Evolutionary conservation across 192 early-diverging fungal species (phyloP), one percentile per base, ranked within the genome.

Genomic region (Coemansia sp.): DNA sequence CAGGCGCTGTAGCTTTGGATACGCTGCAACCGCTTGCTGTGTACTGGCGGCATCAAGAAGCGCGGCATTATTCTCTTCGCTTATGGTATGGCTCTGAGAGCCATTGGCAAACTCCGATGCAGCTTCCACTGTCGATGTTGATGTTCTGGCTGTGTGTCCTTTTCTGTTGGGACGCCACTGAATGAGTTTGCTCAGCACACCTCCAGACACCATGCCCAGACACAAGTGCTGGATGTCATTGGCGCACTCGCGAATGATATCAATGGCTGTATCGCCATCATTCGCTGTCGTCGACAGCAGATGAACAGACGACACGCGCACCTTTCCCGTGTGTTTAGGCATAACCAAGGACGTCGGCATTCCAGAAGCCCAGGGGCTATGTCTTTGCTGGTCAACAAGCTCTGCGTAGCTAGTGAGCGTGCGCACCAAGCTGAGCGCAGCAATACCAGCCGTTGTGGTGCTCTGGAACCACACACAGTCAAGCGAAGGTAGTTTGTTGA

Each of bases 131-230:
- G 28, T n/a, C 28, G 51, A 3, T 18, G 20, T 49, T n/a, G 30
- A 57, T 34, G 15, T 34, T 23, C 21, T 23, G 25, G 23, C 20
- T n/a, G 16, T 7, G 18, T n/a, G 30, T 18, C 31, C 16, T 13
- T 23, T 49, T 49, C 20, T 28, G 4, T 4, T 21, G 29, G 7
- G 48, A 28, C 25, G 48, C 48, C 48, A 26, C 25, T 52, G 23
- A 9, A 67, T 21, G 0, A 77, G 40, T 25, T 28, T 51, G 55
- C 68, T 55, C 23, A 80, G 59, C 51, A 57, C 60, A 13, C 68
- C 68, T 12, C 72, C 77, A 7, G 65, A 71, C 20, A 80, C 64
- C 25, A 43, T 35, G 7, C 68, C 66, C 37, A 80, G 43, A 33
- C 65, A 71, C 49, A 80, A 55, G 7, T 63, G 58, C 30, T 55